phyloP scores from a whole-genome alignment of 768 basidiomycete genomes.

The Guyanaporus albipodus region DNA sequence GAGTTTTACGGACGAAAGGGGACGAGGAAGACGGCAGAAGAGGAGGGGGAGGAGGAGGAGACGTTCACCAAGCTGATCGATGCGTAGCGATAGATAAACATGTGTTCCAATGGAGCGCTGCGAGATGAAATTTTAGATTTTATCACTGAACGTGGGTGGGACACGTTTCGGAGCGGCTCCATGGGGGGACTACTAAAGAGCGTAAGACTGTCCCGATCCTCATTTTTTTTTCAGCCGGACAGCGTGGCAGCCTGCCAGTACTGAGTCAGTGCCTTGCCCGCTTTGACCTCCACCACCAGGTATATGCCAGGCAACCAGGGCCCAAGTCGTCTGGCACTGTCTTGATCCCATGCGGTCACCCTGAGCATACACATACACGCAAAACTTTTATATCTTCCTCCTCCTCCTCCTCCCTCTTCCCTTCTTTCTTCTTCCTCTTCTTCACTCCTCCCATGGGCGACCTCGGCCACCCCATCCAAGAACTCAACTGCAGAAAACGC shows the following conservation, averaged over 20 bases:
- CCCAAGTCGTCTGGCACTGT: conserved; percentile 10
- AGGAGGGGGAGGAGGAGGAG: conserved; percentile 32
- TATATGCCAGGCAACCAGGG: conserved; percentile 30
- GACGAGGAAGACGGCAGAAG: conserved; percentile 55
- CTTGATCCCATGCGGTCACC: conserved; percentile 29
- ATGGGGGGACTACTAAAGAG: conserved; percentile 21
- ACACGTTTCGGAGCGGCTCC: conserved; percentile 18
- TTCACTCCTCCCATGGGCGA: conserved; percentile 50
- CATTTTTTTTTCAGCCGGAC: conserved; percentile 24
- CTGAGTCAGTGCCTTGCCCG: conserved; percentile 17
- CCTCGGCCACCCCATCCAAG: conserved; percentile 50
- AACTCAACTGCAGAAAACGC: conserved; percentile 58
- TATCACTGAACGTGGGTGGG: conserved; percentile 20
- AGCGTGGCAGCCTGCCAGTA: conserved; percentile 32
- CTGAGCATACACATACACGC: conserved; percentile 37
- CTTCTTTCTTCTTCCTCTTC: conserved; percentile 19
- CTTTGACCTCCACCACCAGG: conserved; percentile 21
- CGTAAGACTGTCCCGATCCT: conserved; percentile 20
- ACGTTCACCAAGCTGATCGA: conserved; percentile 75
- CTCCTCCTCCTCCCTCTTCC: conserved; percentile 8
- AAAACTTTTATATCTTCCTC: too few relatives aligned
- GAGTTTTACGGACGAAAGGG: conserved; percentile 91
- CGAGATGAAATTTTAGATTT: too few relatives aligned
- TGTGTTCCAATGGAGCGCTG: too few relatives aligned
- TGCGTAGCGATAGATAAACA: conserved; percentile 43